Evolutionary conservation across 2,329 filamentous ascomycete species (phyloP).

Genomic region (Colletotrichum destructivum): DNA sequence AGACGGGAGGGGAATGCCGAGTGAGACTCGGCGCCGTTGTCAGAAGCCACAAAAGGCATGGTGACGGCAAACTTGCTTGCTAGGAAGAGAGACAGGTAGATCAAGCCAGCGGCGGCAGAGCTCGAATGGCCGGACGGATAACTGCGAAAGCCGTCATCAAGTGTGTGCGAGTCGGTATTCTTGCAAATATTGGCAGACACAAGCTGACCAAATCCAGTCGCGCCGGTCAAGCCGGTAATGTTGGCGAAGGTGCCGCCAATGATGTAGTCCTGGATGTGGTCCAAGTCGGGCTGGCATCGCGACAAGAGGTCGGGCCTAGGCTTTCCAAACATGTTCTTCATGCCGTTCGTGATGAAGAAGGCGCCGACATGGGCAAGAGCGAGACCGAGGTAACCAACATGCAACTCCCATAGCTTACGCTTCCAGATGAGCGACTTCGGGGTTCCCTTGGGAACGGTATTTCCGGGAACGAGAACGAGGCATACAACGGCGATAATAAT

Average conservation of each 20-base stretch:
- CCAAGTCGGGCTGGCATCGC: slow-evolving; percentile 83
- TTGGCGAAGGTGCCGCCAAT: slow-evolving; percentile 67
- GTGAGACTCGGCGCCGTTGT: slow-evolving; percentile 62
- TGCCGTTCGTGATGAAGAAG: slow-evolving; percentile 86
- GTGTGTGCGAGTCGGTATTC: slow-evolving; percentile 71
- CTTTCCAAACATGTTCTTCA: slow-evolving; percentile 83
- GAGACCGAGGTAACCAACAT: slow-evolving; percentile 87
- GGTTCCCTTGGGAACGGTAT: slow-evolving; percentile 74
- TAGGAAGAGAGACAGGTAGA: slow-evolving; percentile 90
- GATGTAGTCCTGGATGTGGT: slow-evolving; percentile 70
- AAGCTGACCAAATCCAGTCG: slow-evolving; percentile 70
- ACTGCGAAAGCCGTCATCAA: slow-evolving; percentile 87
- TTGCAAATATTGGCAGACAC: slow-evolving; percentile 85
- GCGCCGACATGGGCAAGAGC: slow-evolving; percentile 79
- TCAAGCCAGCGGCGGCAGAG: slow-evolving; percentile 82
- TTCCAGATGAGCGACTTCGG: slow-evolving; percentile 79
- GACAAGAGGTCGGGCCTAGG: slow-evolving; percentile 86
- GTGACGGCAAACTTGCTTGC: slow-evolving; percentile 85
- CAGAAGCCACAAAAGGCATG: slow-evolving; percentile 76
- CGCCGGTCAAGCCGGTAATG: slow-evolving; percentile 44
- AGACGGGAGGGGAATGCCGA: slow-evolving; percentile 84
- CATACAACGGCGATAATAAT: slow-evolving; percentile 78
- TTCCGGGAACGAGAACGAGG: slow-evolving; percentile 80
- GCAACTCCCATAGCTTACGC: slow-evolving; percentile 91
- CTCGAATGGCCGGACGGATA: slow-evolving; percentile 74